Percentiles rank a stretch among this genome's conserved stretches.
These are phyloP conservation scores for Teunomyces funiuensis DNA, from an alignment of 805 yeast genomes.

Conservation along the genomic window DNA sequence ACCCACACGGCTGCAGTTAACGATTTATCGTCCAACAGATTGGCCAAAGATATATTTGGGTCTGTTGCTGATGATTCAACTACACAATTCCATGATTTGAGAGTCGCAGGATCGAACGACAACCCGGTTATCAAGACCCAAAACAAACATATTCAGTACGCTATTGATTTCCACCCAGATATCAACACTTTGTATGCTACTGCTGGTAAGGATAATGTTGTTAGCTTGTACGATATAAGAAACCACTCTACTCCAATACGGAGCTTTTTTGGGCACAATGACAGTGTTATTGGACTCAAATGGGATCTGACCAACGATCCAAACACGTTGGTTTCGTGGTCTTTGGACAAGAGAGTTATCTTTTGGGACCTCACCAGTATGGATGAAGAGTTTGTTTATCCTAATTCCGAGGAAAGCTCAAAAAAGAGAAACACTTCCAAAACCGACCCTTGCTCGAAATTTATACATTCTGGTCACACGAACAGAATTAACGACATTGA, in stretches of 20 bases:
- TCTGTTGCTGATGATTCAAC: slow-evolving; percentile 70
- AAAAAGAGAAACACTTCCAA: slow-evolving; percentile 50
- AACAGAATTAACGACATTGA: slow-evolving; percentile 63
- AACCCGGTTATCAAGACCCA: slow-evolving; percentile 46
- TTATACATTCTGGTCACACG: slow-evolving; percentile 88
- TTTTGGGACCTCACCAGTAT: slow-evolving; percentile 71
- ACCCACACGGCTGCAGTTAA: slow-evolving; percentile 61
- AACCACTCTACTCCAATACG: slow-evolving; percentile 59
- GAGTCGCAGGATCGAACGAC: slow-evolving; percentile 30
- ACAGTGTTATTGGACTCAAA: slow-evolving; percentile 39
- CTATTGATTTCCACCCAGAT: slow-evolving; percentile 64
- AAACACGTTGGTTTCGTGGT: slow-evolving; percentile 54
- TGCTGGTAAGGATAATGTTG: slow-evolving; percentile 75
- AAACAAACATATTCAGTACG: slow-evolving; percentile 60
- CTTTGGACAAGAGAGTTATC: slow-evolving; percentile 66
- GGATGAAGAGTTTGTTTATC: slow-evolving; percentile 50
- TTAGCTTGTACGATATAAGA: slow-evolving; percentile 74
- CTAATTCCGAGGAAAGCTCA: slow-evolving; percentile 43
- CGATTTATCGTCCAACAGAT: slow-evolving; percentile 59
- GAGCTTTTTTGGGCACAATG: slow-evolving; percentile 64
- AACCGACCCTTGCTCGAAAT: slow-evolving; percentile 69
- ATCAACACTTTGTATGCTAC: slow-evolving; percentile 61
- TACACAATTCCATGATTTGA: slow-evolving; percentile 60
- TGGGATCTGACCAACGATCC: slow-evolving; percentile 52
- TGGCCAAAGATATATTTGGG: slow-evolving; percentile 49